phyloP scores from a whole-genome alignment of 306 rosid species.

The Chamaecrista fasciculata region DNA sequence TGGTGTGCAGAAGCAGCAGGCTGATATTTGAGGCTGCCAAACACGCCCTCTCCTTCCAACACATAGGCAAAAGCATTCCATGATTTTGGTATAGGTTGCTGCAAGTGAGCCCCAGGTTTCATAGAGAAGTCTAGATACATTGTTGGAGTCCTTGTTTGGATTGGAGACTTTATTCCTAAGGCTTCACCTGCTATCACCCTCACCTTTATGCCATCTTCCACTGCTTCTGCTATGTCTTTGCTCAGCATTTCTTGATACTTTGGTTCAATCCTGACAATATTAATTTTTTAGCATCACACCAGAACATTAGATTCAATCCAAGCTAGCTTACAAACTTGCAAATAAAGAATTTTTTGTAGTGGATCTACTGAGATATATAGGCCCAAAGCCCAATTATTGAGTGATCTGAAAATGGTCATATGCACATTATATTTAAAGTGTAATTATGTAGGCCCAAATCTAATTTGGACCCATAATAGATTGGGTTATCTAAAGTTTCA shows the following conservation, averaged over 20 bases:
- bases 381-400: no score
- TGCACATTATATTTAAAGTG: no score
- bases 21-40: constrained; percentile 49
- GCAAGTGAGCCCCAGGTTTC: constrained; percentile 68
- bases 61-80: constrained; percentile 92
- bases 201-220: constrained; percentile 70
- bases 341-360: constrained; percentile 18
- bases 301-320: no score
- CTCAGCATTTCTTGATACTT: constrained; percentile 80
- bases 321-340: no score
- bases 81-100: constrained; percentile 66
- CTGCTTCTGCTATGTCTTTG: constrained; percentile 69
- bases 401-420: no score
- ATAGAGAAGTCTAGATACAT: constrained; percentile 90
- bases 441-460: no score
- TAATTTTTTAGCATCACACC: constrained; percentile 18
- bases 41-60: constrained; percentile 88
- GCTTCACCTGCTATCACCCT: constrained; percentile 95
- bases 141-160: constrained; percentile 88
- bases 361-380: no score
- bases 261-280: constrained; percentile 74
- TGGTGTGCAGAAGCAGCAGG: constrained; percentile 58
- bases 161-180: constrained; percentile 77
- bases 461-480: no score
- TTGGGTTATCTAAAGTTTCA: no score